Evolutionary conservation across 2,329 filamentous ascomycete genomes (phyloP).

Genomic region (Neonectria ditissima): DNA sequence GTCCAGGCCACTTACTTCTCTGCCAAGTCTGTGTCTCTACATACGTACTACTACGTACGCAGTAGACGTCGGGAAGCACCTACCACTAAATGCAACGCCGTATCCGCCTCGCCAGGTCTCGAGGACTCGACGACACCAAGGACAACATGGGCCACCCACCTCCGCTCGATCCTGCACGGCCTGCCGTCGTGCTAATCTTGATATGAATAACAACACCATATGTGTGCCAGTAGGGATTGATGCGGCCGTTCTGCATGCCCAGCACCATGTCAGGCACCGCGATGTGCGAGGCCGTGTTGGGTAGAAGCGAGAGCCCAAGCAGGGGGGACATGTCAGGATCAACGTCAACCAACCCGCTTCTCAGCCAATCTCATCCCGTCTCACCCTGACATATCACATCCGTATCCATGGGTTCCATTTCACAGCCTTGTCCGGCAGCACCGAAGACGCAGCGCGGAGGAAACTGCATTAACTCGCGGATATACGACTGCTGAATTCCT

Average conservation of each 20-base stretch:
- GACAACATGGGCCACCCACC: background rate
- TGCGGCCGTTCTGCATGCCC: constrained; percentile 14
- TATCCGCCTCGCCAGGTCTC: constrained; percentile 5
- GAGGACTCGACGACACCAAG: background rate
- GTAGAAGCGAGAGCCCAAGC: constrained; percentile 20
- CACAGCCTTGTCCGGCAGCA: constrained; percentile 13
- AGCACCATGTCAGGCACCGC: constrained; percentile 16
- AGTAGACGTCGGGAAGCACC: constrained; percentile 31
- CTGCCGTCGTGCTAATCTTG: background rate
- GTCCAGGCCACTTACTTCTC: constrained; percentile 26
- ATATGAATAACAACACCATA: constrained; percentile 1
- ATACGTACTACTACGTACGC: too few species aligned
- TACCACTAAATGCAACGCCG: constrained; percentile 22
- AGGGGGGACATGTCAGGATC: constrained; percentile 30
- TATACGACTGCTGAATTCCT: constrained; percentile 15
- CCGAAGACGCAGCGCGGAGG: constrained; percentile 12
- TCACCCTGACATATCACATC: constrained; percentile 9
- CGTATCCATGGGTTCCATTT: constrained; percentile 24
- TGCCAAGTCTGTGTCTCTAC: constrained; percentile 1
- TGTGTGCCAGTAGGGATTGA: background rate
- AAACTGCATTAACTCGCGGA: constrained; percentile 9
- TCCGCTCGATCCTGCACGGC: constrained; percentile 4
- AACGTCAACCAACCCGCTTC: constrained; percentile 25
- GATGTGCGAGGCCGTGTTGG: constrained; percentile 3
- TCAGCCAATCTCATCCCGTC: constrained; percentile 17